These are phyloP conservation scores for Ogataea saltuana DNA, from an alignment of 805 yeast species.

Conservation along the genomic window DNA sequence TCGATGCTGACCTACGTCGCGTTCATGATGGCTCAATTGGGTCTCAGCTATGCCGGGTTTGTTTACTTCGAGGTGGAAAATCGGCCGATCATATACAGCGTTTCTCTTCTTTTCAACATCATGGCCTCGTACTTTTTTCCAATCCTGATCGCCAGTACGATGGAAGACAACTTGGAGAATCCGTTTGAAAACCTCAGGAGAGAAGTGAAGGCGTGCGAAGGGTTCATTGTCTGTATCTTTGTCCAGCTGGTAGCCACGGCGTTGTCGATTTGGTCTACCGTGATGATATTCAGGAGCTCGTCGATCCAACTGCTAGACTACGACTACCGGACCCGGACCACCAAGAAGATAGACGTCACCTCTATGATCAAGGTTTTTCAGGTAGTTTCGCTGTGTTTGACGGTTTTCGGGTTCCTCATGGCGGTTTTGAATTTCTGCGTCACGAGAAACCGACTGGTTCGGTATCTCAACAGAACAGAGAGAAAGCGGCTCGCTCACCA, in stretches of 20 bases:
- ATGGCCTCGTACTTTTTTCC: conserved; percentile 32
- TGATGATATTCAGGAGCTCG: conserved; percentile 16
- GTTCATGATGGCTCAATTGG: conserved; percentile 29
- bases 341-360: conserved; percentile 23
- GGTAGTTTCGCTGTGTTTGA: conserved; percentile 25
- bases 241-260: conserved; percentile 23
- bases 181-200: conserved; percentile 28
- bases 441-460: conserved; percentile 26
- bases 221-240: conserved; percentile 20
- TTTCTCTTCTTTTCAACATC: conserved; percentile 28
- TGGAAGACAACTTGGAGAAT: conserved; percentile 26
- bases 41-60: conserved; percentile 31
- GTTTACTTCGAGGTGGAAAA: conserved; percentile 30
- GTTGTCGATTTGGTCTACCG: conserved; percentile 27
- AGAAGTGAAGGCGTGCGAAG: conserved; percentile 27
- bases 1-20: conserved; percentile 24
- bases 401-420: conserved; percentile 21
- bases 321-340: conserved; percentile 14
- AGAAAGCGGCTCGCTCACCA: conserved; percentile 7
- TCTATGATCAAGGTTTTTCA: conserved; percentile 25
- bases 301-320: conserved; percentile 14
- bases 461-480: conserved; percentile 30
- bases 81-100: conserved; percentile 24
- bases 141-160: conserved; percentile 23
- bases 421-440: conserved; percentile 27